Base-by-base conservation (phyloP, 768 basidiomycete species). In the Panaeolus papilionaceus region DNA sequence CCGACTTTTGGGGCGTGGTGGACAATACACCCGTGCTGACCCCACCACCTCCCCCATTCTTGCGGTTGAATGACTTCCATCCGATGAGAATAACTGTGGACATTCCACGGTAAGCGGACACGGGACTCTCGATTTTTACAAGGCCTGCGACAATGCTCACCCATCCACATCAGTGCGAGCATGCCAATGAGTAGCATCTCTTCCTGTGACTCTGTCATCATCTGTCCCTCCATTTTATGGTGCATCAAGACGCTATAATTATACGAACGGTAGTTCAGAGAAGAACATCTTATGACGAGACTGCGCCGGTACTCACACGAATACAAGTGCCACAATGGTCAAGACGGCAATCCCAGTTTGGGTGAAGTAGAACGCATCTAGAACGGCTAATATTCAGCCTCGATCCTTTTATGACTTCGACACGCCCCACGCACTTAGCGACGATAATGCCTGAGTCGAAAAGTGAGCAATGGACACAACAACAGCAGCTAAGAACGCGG, bases 321-420 rank as follows among this genome's bases (percentile, higher is more conserved):
- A 80, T 70, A 91, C 84, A 69, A 94, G 76, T 18, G 84, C 84
- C n/a, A 83, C 82, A 33, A 93, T 85, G 38, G 90, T 89, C 26
- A 92, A 78, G 49, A 89, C 83, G 14, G 92, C 90, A 28, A 94
- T 88, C 0, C 87, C 86, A n/a, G 89, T 89, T 76, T 94, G 93
- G 64, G 89, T 88, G 74, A 91, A 74, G 71, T 90, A 88, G 71
- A 90, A 79, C 44, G 87, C 85, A 79, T 87, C 89, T 90, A 67
- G 65, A 70, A 67, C 40, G 26, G 68, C 28, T 38, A 45, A 61
- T 42, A 26, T 38, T 62, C 8, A 65, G 33, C 10, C 3, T 18
- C 44, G 38, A 8, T 64, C 65, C 66, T 63, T 58, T n/a, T 42
- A 58, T 64, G 42, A 28, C n/a, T 66, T 44, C 54, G 20, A 49